phyloP scores from a whole-genome alignment of 2,329 filamentous ascomycete genomes.

The Penicillium rolfsii region DNA sequence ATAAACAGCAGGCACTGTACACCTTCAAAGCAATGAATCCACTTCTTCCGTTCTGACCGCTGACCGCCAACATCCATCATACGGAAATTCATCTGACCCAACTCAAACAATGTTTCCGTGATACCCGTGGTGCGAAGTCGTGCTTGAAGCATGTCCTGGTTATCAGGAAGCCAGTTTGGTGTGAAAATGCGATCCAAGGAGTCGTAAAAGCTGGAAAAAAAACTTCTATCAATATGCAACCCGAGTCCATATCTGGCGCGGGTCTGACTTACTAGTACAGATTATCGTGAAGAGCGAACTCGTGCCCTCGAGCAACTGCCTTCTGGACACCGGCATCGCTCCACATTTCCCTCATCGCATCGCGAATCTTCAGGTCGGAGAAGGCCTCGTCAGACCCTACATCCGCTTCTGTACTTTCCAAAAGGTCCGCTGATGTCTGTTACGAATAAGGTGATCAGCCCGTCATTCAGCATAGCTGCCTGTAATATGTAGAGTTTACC shows the following conservation, averaged over 20 bases:
- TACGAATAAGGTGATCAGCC: slow-evolving; percentile 12
- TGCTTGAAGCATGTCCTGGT: slow-evolving; percentile 92
- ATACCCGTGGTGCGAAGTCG: slow-evolving; percentile 92
- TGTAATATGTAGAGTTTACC: slow-evolving; percentile 55
- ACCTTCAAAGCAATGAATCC: slow-evolving; percentile 96
- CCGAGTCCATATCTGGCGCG: neutral
- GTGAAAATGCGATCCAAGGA: slow-evolving; percentile 76
- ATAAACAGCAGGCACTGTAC: slow-evolving; percentile 91
- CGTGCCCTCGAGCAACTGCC: slow-evolving; percentile 91
- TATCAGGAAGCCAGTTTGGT: slow-evolving; percentile 80
- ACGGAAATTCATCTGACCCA: slow-evolving; percentile 88
- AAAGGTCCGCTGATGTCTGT: slow-evolving; percentile 75
- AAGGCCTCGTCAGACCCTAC: slow-evolving; percentile 80
- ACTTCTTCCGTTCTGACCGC: slow-evolving; percentile 92
- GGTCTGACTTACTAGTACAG: slow-evolving; percentile 73
- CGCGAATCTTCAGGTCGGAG: slow-evolving; percentile 64
- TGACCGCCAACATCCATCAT: slow-evolving; percentile 97
- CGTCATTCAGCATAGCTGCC: neutral
- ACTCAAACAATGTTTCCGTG: slow-evolving; percentile 90
- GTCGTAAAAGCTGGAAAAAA: slow-evolving; percentile 71
- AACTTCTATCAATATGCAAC: slow-evolving; percentile 17
- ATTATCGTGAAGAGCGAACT: slow-evolving; percentile 96
- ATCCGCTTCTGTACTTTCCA: slow-evolving; percentile 75
- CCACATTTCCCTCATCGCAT: slow-evolving; percentile 83
- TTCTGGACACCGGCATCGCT: slow-evolving; percentile 77